Percentiles rank a stretch among this genome's conserved stretches.
Evolutionary conservation across 345 rosid species (phyloP).

Genomic region (Syzygium aromaticum): DNA sequence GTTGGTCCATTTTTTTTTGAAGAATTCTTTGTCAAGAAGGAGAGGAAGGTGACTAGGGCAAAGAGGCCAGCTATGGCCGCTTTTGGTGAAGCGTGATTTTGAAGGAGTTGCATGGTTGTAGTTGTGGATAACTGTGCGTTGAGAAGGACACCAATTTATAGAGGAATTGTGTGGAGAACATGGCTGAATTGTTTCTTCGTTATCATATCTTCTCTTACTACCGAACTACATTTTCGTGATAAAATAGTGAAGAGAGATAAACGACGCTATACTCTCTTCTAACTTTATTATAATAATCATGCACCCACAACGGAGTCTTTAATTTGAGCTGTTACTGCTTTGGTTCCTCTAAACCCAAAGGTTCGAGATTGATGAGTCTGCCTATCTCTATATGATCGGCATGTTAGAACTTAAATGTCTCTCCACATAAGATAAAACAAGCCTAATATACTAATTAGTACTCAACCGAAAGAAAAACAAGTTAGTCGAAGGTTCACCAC

Average conservation of each 20-base stretch:
- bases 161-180: background rate
- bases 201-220: background rate
- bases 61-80: background rate
- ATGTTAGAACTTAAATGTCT: background rate
- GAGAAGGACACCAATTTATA: background rate
- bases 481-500: background rate
- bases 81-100: background rate
- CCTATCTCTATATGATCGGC: background rate
- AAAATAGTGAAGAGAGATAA: background rate
- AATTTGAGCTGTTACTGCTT: background rate
- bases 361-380: background rate
- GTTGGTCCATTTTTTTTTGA: background rate
- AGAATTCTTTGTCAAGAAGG: background rate
- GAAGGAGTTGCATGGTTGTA: background rate
- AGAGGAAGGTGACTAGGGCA: background rate
- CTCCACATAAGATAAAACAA: background rate
- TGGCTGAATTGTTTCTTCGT: background rate
- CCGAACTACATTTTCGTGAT: background rate
- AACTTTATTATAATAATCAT: background rate
- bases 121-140: background rate
- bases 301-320: background rate
- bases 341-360: background rate
- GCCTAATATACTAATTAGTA: background rate
- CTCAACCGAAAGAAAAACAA: background rate
- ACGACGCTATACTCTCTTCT: background rate